Percentiles rank a stretch among this genome's conserved stretches.
phyloP scores from a whole-genome alignment of 2,329 filamentous ascomycete genomes.

The Talaromyces islandicus region DNA sequence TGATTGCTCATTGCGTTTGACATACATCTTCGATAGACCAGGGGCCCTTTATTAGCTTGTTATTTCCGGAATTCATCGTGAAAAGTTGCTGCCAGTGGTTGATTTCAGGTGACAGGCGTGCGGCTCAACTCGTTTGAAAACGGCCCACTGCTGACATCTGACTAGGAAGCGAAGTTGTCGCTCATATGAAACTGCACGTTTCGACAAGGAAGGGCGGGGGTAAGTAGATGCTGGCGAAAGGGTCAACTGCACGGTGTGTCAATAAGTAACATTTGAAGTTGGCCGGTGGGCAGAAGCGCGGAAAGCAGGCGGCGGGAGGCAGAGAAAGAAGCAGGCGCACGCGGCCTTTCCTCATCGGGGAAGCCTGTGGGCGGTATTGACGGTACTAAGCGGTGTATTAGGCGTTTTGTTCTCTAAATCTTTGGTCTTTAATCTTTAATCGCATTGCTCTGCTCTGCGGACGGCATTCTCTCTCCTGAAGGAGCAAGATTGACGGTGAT shows the following conservation, averaged over 20 bases:
- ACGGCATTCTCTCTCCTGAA: neutral
- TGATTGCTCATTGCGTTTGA: no score
- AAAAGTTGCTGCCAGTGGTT: neutral
- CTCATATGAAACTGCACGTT: neutral
- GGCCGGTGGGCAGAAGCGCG: neutral
- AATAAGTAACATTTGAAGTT: neutral
- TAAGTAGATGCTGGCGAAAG: neutral
- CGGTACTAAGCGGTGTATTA: neutral
- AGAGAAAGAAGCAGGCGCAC: neutral
- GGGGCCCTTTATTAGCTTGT: constrained; percentile 13
- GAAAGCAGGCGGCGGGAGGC: neutral
- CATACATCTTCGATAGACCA: constrained; percentile 36
- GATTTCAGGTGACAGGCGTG: no score
- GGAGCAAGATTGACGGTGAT: neutral
- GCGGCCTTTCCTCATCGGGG: neutral
- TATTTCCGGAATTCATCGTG: neutral
- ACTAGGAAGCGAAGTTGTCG: neutral
- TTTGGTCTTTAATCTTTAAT: neutral
- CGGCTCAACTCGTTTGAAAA: neutral
- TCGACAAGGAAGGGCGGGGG: neutral
- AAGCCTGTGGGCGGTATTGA: neutral
- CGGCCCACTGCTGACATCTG: neutral
- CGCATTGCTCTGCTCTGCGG: neutral
- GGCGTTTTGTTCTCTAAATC: neutral
- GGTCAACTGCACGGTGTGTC: neutral